A percentile compares a stretch with the other conserved stretches of the same genome.
phyloP scores from a whole-genome alignment of 345 rosid species.

The Aurinia saxatilis region DNA sequence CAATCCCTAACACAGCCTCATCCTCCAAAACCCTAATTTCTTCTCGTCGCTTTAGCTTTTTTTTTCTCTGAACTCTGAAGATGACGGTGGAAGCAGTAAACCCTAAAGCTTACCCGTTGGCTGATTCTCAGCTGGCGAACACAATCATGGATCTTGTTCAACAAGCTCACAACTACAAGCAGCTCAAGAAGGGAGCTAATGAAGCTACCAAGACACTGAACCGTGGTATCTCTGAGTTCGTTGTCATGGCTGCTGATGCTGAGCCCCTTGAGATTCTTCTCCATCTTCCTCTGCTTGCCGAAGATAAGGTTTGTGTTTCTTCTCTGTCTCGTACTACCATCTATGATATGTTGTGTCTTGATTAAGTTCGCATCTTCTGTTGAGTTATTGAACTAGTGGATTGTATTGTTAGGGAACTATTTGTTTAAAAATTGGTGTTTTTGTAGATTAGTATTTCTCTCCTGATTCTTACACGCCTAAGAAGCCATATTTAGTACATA shows the following conservation, averaged over 20 bases:
- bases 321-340: neutral
- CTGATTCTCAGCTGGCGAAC: slow-evolving; percentile 57
- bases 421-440: neutral
- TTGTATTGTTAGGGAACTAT: neutral
- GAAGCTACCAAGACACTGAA: slow-evolving; percentile 93
- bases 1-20: too few species aligned
- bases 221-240: slow-evolving; percentile 83
- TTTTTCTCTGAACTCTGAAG: neutral
- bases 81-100: slow-evolving; percentile 64
- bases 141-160: slow-evolving; percentile 76
- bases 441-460: neutral
- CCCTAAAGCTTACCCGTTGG: slow-evolving; percentile 83
- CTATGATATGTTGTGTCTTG: too few species aligned
- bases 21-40: neutral
- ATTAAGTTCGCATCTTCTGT: neutral
- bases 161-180: slow-evolving; percentile 89
- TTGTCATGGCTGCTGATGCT: slow-evolving; percentile 75
- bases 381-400: too few species aligned
- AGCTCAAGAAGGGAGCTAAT: slow-evolving; percentile 87
- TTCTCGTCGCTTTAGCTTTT: neutral
- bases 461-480: neutral
- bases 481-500: neutral
- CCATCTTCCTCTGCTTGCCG: slow-evolving; percentile 69
- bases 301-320: slow-evolving; percentile 47
- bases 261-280: slow-evolving; percentile 81